Evolutionary conservation across 257 asterid species (phyloP), one percentile per base, ranked within the genome.

Genomic region (Salvia miltiorrhiza): DNA sequence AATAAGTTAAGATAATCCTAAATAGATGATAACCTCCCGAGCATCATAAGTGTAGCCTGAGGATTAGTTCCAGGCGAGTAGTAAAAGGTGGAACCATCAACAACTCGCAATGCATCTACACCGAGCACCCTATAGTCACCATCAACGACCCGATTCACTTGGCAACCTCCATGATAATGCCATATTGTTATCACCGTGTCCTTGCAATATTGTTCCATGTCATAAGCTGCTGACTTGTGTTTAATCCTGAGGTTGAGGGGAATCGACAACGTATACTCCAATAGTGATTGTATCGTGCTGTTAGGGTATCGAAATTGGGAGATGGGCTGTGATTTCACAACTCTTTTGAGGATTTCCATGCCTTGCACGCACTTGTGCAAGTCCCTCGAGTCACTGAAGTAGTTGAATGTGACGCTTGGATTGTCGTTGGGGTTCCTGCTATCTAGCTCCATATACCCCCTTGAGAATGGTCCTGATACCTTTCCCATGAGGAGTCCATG

Each of bases 121-220:
- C 97, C 96, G 4, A 88, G 0, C 21, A 90, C 89, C 63, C 40
- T 80, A 28, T 85, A 85, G 21, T 93, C 72, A 0, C 35, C 73
- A 74, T 90, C 96, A 6, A 93, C 93, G 5, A 93, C 98, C 24
- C 68, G 67, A 21, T 74, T 76, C 49, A 90, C 87, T 47, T 82
- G 95, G 73, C 97, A 93, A 4, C 98, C 98, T 2, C 98, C 98
- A 37, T 93, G 98, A 53, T 85, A 90, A 73, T 93, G 98, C 95
- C 97, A 93, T 19, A 93, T 83, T 6, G 95, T 85, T 84, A 82
- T 74, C 33, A 90, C 95, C 0, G 93, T 84, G 74, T 90, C 97
- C 4, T 41, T 67, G 50, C 98, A 93, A 16, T 69, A 90, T 47
- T 86, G 93, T 77, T 88, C 92, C 83, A 75, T 20, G 0, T 90